Base-by-base conservation (phyloP, 352 stramenopile species). In the Elongisporangium prolatum region DNA sequence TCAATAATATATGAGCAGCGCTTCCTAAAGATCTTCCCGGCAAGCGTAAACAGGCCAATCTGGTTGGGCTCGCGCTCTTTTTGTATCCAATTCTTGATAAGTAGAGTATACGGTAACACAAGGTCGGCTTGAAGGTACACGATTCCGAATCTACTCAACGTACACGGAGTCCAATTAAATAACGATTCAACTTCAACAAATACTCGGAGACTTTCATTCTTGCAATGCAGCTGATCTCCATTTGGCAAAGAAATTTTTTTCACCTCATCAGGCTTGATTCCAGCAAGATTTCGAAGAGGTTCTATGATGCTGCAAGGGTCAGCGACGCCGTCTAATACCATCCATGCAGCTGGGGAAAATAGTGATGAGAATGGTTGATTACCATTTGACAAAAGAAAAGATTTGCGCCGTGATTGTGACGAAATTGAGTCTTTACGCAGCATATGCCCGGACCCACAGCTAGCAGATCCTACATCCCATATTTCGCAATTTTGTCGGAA, bases 1-100 rank as follows among this genome's bases (percentile, higher is more conserved):
- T 89, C 75, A 34, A 91, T 63, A 1, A 91, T 37, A 1, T 58
- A 17, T 1, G 76, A 67, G 9, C 87, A 57, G 22, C 80, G 68
- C 0, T 68, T 74, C 38, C 81, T 69, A 64, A 79, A 72, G 4
- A 83, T 50, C 57, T 84, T 88, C 17, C 65, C 65, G 28, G 74
- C 69, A 24, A 55, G 59, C 17, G 74, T 60, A 13, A 72, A 63
- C 0, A 69, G 64, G 34, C 50, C 51, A 70, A 52, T 50, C 52
- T 61, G 56, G 28, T 63, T 67, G 1, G 47, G 49, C n/a, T 76
- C 60, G 9, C 54, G 51, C 21, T 74, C 57, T 11, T 56, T 57
- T n/a, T 65, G 34, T 6, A 68, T 51, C 79, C 81, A 91, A 44
- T 69, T 81, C 56, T 89, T 89, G 28, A 91, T 81, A 38, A 89